Percentiles rank a stretch among this genome's conserved stretches.
phyloP scores from a whole-genome alignment of 2,329 filamentous ascomycete genomes.

The Lachnellula hyalina region DNA sequence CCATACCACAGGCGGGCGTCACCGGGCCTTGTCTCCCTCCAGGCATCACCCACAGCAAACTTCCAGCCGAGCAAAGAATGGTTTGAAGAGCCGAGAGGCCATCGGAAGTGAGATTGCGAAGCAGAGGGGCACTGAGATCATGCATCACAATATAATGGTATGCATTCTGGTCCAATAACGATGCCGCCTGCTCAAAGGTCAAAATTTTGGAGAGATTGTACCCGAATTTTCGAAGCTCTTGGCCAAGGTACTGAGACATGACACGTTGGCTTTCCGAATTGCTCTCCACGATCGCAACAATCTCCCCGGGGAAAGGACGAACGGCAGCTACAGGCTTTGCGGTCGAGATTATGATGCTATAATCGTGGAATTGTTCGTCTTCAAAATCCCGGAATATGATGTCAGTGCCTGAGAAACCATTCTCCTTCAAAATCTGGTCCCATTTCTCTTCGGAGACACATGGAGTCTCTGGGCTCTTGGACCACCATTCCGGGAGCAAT shows the following conservation, averaged over 20 bases:
- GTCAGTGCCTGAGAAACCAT: slow-evolving; percentile 28
- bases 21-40: not conserved
- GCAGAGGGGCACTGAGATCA: not conserved
- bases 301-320: no score
- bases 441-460: not conserved
- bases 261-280: no score
- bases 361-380: not conserved
- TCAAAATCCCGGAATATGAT: slow-evolving; percentile 5
- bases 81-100: not conserved
- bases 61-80: not conserved
- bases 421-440: not conserved
- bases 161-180: not conserved
- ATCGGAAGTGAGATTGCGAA: not conserved
- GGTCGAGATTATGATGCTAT: not conserved
- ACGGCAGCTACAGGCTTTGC: not conserved
- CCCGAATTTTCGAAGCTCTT: no score
- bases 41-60: not conserved
- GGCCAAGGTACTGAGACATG: no score
- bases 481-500: slow-evolving; percentile 33
- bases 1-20: not conserved
- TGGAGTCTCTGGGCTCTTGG: slow-evolving; percentile 2
- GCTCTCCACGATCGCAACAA: no score
- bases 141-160: not conserved
- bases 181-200: not conserved
- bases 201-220: not conserved